Evolutionary conservation across 208 protist genomes (phyloP), one percentile per base, ranked within the genome.

Genomic region (Trypanosoma vivax): DNA sequence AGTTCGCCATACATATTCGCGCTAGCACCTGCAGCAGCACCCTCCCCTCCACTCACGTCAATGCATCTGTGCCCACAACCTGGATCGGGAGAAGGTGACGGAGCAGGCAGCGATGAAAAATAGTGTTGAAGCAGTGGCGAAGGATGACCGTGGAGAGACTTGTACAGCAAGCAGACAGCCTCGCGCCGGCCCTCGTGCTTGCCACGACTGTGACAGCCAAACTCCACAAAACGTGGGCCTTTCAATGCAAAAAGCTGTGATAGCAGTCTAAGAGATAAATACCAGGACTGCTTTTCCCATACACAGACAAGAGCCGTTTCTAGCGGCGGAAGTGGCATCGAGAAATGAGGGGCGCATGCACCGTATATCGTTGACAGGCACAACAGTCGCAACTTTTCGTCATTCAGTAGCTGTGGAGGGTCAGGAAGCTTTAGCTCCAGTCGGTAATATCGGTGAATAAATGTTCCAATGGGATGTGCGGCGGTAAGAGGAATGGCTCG

Each of bases 381-480:
- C n/a, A 38, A 2, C 6, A 25, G 0, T 6, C 45, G 37, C 38
- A 67, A 47, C 23, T 31, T 4, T 13, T 46, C 30, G 5, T 19
- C 23, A 23, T n/a, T 31, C 29, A 33, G 2, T 13, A 6, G 9
- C 18, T 4, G 7, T 2, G 50, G 60, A 23, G 28, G 33, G 19
- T 53, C 29, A 14, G 46, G 31, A 25, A 67, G 16, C 2, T 33
- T 0, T 1, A 67, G 38, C 24, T 60, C 50, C 16, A 11, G 31
- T 19, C 60, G 51, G 24, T 67, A 67, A 31, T 60, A 67, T 21
- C 46, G 21, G 30, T 67, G 60, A 6, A 67, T 13, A 27, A 60
- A 6, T 30, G n/a, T 19, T n/a, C 40, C 46, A 41, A 60, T 18
- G 42, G 30, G n/a, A 33, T 16, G 7, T 16, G 3, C 19, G 16